Evolutionary conservation across 106 monocot genomes (phyloP).

Genomic region (Allium cepa): DNA sequence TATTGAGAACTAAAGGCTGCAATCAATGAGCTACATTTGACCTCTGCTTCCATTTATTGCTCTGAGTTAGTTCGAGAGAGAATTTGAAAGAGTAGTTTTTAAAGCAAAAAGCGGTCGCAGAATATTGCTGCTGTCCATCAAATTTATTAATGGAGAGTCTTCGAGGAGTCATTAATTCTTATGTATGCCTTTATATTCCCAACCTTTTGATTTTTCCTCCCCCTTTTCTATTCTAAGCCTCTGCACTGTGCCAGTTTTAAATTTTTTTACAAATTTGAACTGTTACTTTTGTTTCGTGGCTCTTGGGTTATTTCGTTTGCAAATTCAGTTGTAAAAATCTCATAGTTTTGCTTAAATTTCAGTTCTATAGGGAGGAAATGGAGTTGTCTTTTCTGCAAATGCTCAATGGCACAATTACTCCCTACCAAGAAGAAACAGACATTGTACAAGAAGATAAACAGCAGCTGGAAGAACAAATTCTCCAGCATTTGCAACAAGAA

Average conservation of each 20-base stretch:
- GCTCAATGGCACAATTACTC: neutral
- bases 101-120: neutral
- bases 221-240: neutral
- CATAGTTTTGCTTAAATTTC: neutral
- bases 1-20: too few relatives aligned
- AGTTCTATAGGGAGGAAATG: conserved; percentile 1
- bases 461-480: neutral
- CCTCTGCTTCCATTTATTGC: conserved; percentile 4
- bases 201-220: neutral
- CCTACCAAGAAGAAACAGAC: neutral
- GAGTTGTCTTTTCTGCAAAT: conserved; percentile 1
- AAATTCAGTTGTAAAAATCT: neutral
- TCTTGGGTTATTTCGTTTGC: neutral
- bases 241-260: neutral
- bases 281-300: neutral
- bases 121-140: neutral
- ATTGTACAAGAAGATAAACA: neutral
- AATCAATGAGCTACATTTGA: neutral
- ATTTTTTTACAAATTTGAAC: neutral
- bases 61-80: neutral
- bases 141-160: neutral
- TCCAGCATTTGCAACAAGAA: neutral
- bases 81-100: neutral
- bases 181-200: neutral
- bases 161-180: neutral